Conservation (phyloP, 306 rosid genomes). For the Rubus parviflorus region DNA sequence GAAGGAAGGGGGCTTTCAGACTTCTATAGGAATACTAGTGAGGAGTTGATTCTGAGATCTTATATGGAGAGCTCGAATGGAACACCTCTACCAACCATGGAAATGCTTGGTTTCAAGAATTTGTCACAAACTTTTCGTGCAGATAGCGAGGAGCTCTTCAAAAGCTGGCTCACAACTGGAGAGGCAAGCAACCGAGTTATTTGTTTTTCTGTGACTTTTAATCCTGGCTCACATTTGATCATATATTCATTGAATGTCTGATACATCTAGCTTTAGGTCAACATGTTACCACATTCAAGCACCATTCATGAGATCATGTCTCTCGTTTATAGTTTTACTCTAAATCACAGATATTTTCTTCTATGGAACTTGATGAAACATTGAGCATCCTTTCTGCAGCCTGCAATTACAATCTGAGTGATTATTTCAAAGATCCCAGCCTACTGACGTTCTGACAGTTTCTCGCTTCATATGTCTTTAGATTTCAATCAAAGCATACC, state of each 20-base stretch:
- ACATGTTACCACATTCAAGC: neutral
- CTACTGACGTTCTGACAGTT: neutral
- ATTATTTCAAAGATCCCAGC: neutral
- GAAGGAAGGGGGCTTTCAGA: slow-evolving; percentile 85
- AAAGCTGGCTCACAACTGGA: slow-evolving; percentile 91
- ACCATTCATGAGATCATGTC: neutral
- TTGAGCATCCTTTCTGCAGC: neutral
- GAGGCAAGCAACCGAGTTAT: slow-evolving; percentile 67
- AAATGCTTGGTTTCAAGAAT: slow-evolving; percentile 74
- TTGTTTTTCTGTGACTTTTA: slow-evolving; percentile 14
- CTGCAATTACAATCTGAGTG: neutral
- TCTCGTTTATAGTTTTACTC: neutral
- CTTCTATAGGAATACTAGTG: slow-evolving; percentile 76
- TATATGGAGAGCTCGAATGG: slow-evolving; percentile 77
- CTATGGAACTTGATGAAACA: neutral
- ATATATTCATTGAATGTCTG: neutral
- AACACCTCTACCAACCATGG: slow-evolving; percentile 67
- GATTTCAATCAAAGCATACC: neutral
- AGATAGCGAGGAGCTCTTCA: slow-evolving; percentile 93
- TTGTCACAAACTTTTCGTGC: slow-evolving; percentile 71
- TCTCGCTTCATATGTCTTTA: neutral
- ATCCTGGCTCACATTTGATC: slow-evolving; percentile 9
- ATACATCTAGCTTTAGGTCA: slow-evolving; percentile 5
- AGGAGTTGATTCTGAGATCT: slow-evolving; percentile 73
- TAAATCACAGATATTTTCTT: neutral